Conservation (phyloP, 2,329 filamentous ascomycete species). For the Aureobasidium sp. region DNA sequence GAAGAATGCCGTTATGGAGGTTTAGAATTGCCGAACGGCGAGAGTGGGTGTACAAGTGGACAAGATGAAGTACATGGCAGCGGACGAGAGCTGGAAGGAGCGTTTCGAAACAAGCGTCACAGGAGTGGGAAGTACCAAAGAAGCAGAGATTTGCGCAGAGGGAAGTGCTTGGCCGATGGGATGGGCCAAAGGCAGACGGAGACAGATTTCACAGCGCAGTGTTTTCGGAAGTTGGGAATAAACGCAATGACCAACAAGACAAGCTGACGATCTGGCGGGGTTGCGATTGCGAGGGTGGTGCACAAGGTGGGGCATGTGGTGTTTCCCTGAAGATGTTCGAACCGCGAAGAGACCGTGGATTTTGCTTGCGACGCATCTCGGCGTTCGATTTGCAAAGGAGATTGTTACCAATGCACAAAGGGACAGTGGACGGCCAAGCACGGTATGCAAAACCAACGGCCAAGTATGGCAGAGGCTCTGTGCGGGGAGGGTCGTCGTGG, state of each 20-base stretch:
- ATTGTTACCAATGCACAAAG: not conserved
- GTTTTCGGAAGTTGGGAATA: not conserved
- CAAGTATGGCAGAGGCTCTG: slow-evolving; percentile 2
- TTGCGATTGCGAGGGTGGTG: not conserved
- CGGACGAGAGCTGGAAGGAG: not conserved
- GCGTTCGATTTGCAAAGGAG: not conserved
- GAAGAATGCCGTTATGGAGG: not conserved
- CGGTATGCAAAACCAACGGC: not conserved
- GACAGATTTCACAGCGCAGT: not conserved
- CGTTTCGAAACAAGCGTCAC: not conserved
- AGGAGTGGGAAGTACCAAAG: not conserved
- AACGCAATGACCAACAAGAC: not conserved
- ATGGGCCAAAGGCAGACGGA: not conserved
- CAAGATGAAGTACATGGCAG: not conserved
- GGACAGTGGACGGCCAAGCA: not conserved
- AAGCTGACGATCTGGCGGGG: not conserved
- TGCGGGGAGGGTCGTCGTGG: not conserved
- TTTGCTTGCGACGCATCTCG: not conserved
- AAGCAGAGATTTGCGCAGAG: not conserved
- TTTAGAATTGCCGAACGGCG: not conserved
- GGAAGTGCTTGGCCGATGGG: not conserved
- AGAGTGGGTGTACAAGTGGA: not conserved
- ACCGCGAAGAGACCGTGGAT: not conserved
- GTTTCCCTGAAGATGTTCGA: not conserved
- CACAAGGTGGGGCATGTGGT: not conserved